These are phyloP conservation scores for Globisporangium camurandrum DNA, from an alignment of 352 stramenopile species.

Conservation along the genomic window DNA sequence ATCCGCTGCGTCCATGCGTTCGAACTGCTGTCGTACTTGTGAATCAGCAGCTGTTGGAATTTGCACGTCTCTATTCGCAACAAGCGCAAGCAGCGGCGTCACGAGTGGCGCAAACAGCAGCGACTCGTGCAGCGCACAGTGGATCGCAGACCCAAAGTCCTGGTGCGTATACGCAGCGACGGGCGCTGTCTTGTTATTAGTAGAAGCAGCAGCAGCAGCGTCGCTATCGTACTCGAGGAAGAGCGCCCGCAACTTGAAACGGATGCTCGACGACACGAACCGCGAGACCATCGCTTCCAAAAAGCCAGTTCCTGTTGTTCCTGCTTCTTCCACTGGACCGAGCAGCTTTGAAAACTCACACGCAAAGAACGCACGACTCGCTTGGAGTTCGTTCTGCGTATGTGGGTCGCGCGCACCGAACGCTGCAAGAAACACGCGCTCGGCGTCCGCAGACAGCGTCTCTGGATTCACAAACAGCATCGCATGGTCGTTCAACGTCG, in stretches of 20 bases:
- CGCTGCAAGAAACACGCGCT: slow-evolving; percentile 20
- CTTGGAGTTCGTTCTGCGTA: slow-evolving; percentile 34
- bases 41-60: too few species aligned
- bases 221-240: slow-evolving; percentile 56
- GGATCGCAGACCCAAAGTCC: slow-evolving; percentile 70
- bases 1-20: slow-evolving; percentile 22
- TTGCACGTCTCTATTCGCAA: slow-evolving; percentile 9
- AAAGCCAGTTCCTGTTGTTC: too few species aligned
- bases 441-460: slow-evolving; percentile 1
- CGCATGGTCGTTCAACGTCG: slow-evolving; percentile 6
- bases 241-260: slow-evolving; percentile 52
- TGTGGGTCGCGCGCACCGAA: slow-evolving; percentile 22
- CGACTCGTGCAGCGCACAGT: slow-evolving; percentile 52
- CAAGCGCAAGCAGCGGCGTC: slow-evolving; percentile 16
- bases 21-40: slow-evolving; percentile 8
- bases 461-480: slow-evolving; percentile 10
- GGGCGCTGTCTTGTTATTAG: background rate
- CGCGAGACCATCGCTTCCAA: slow-evolving; percentile 44
- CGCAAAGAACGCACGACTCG: slow-evolving; percentile 32
- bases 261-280: slow-evolving; percentile 40
- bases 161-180: slow-evolving; percentile 60
- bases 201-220: slow-evolving; percentile 8
- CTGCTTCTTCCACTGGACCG: too few species aligned
- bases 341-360: slow-evolving; percentile 39
- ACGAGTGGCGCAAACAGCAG: slow-evolving; percentile 32